These are phyloP conservation scores for Ilex asprella DNA, from an alignment of 257 asterid genomes.

Conservation along the genomic window DNA sequence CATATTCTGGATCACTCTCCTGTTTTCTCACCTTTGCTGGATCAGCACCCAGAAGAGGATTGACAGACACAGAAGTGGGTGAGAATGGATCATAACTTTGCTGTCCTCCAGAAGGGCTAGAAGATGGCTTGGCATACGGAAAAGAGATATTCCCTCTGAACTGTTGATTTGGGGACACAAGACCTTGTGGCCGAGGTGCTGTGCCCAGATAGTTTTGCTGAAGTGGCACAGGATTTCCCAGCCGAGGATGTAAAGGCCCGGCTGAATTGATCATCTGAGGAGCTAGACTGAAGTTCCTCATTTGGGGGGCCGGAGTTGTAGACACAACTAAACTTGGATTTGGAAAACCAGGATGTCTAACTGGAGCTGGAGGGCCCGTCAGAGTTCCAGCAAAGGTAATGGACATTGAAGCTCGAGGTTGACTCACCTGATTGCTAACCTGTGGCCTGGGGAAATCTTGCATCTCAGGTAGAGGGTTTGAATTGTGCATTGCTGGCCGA, in stretches of 20 bases:
- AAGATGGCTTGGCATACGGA: conserved; percentile 34
- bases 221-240: conserved; percentile 41
- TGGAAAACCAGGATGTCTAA: conserved; percentile 36
- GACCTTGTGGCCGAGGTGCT: conserved; percentile 32
- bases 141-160: conserved; percentile 25
- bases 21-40: conserved; percentile 32
- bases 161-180: conserved; percentile 41
- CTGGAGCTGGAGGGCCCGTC: conserved; percentile 26
- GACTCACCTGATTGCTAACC: conserved; percentile 33
- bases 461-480: conserved; percentile 29
- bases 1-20: conserved; percentile 77
- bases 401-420: conserved; percentile 35
- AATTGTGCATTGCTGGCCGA: conserved; percentile 36
- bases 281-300: conserved; percentile 43
- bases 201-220: conserved; percentile 43
- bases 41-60: conserved; percentile 36
- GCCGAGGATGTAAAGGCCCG: conserved; percentile 46
- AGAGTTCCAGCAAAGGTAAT: conserved; percentile 35
- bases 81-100: conserved; percentile 81
- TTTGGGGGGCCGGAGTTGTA: conserved; percentile 19
- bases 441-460: conserved; percentile 54
- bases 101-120: conserved; percentile 38
- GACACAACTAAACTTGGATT: conserved; percentile 24
- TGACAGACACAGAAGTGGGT: conserved; percentile 45
- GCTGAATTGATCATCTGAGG: conserved; percentile 27